Evolutionary conservation across 2,329 filamentous ascomycete species (phyloP).

Genomic region (Diaporthe eres): DNA sequence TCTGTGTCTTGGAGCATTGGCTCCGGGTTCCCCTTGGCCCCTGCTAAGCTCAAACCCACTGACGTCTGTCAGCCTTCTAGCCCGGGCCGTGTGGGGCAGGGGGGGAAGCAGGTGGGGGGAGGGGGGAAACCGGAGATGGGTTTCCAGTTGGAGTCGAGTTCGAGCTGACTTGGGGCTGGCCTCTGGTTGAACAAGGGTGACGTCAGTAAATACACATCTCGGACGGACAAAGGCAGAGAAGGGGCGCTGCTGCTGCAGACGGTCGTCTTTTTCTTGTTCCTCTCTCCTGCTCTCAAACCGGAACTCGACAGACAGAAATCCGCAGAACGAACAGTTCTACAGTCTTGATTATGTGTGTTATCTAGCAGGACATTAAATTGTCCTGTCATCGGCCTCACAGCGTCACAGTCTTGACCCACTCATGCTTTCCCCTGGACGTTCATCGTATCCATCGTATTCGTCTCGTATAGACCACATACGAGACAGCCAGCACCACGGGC

Average conservation of each 20-base stretch:
- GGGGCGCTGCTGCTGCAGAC: neutral
- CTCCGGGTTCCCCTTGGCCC: slow-evolving; percentile 10
- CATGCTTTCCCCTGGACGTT: neutral
- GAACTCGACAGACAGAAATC: neutral
- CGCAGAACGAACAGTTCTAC: neutral
- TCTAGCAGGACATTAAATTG: neutral
- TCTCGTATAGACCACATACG: neutral
- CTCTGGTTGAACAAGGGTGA: slow-evolving; percentile 3
- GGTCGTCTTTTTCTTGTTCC: neutral
- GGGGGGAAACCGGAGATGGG: neutral
- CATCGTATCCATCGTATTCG: neutral
- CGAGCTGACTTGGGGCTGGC: neutral
- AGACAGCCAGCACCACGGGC: neutral
- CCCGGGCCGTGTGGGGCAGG: neutral
- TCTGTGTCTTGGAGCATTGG: neutral
- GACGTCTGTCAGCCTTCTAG: slow-evolving; percentile 12
- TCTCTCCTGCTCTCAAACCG: neutral
- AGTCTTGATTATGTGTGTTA: neutral
- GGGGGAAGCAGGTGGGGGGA: neutral
- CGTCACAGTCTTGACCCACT: neutral
- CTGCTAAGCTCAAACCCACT: neutral
- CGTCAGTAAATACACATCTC: slow-evolving; percentile 23
- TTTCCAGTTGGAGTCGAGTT: neutral
- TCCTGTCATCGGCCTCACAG: neutral
- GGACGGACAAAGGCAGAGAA: slow-evolving; percentile 6